These are phyloP conservation scores for Echinosphaeria canescens DNA, from an alignment of 2,329 filamentous ascomycete species.

Conservation along the genomic window DNA sequence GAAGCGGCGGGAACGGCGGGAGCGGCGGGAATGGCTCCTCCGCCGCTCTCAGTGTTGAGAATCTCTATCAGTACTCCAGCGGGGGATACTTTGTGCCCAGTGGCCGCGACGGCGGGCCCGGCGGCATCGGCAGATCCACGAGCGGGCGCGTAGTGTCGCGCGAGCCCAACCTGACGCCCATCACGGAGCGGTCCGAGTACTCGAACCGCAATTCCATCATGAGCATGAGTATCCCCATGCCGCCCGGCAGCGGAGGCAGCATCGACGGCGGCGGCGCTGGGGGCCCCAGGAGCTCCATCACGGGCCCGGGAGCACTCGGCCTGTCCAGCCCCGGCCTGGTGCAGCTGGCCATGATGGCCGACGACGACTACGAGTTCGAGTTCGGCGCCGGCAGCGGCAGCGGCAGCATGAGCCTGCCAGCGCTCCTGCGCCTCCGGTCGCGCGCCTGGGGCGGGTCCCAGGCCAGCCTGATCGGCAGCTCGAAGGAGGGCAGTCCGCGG, in stretches of 20 bases:
- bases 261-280: constrained; percentile 5
- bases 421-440: constrained; percentile 49
- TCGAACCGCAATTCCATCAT: constrained; percentile 86
- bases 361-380: no score
- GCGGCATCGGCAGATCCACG: constrained; percentile 34
- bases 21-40: constrained; percentile 12
- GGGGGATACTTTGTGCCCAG: constrained; percentile 80
- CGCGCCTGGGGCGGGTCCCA: constrained; percentile 69
- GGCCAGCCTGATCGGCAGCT: constrained; percentile 44
- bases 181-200: constrained; percentile 90
- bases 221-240: constrained; percentile 37
- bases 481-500: constrained; percentile 26
- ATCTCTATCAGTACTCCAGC: constrained; percentile 39
- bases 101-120: constrained; percentile 23
- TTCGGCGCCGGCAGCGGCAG: no score
- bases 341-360: constrained; percentile 47
- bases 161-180: constrained; percentile 86
- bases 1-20: no score
- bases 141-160: constrained; percentile 56
- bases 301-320: constrained; percentile 19
- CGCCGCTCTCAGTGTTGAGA: constrained; percentile 11
- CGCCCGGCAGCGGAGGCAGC: constrained; percentile 10
- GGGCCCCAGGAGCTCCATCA: constrained; percentile 3
- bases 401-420: constrained; percentile 56
- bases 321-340: constrained; percentile 54